Percentiles rank a stretch among this genome's conserved stretches.
Conservation (phyloP, 1,284 basidiomycete species). For the Thecaphora thlaspeos region DNA sequence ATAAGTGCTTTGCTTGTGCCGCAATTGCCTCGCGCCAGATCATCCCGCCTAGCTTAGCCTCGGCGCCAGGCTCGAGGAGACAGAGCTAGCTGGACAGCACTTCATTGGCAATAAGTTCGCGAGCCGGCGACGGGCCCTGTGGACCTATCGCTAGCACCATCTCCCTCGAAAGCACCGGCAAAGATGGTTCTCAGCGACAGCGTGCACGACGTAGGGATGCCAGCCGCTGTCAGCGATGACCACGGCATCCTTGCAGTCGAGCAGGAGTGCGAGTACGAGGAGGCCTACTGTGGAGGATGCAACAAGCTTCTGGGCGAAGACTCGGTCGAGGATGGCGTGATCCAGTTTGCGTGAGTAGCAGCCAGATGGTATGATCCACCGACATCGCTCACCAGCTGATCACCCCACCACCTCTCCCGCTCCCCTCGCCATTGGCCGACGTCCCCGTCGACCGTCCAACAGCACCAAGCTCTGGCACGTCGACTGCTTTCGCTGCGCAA, state of each 20-base stretch:
- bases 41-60: no score
- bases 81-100: no score
- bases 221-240: background rate
- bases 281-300: conserved; percentile 50
- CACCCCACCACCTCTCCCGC: background rate
- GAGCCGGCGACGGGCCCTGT: no score
- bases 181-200: background rate
- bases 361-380: background rate
- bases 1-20: no score
- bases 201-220: background rate
- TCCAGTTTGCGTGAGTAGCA: conserved; percentile 40
- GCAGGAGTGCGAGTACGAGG: conserved; percentile 32
- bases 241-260: background rate
- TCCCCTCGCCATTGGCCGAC: no score
- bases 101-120: no score
- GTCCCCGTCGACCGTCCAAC: background rate
- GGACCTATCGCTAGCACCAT: no score
- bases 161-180: no score
- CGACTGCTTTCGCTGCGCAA: conserved; percentile 45
- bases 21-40: no score
- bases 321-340: conserved; percentile 45
- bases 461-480: conserved; percentile 49
- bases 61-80: no score
- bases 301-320: conserved; percentile 43
- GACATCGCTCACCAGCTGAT: background rate